phyloP scores from a whole-genome alignment of 2,329 filamentous ascomycete genomes.

The Botryosphaeria dothidea region DNA sequence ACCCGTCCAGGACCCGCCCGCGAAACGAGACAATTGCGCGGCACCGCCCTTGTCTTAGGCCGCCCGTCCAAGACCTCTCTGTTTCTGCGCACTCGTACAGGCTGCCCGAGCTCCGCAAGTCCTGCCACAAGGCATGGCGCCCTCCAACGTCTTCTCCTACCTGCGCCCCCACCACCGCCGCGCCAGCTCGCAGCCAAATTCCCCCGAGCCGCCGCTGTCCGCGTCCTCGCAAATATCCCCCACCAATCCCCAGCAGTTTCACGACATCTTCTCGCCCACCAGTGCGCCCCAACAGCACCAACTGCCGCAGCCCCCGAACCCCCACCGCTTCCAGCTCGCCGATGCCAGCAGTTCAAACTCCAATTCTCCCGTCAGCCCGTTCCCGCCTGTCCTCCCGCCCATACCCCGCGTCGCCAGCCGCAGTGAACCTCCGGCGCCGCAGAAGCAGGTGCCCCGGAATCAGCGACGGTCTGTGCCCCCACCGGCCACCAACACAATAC shows the following conservation, averaged over 20 bases:
- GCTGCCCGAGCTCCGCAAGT: background rate
- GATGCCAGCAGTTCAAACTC: conserved; percentile 30
- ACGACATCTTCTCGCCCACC: conserved; percentile 12
- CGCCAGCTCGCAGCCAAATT: conserved; percentile 36
- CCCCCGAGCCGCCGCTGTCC: conserved; percentile 34
- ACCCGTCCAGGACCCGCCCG: background rate
- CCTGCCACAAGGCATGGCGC: conserved; percentile 37
- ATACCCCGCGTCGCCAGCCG: conserved; percentile 41
- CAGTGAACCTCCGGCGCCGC: conserved; percentile 23
- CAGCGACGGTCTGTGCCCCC: background rate
- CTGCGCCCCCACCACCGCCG: conserved; percentile 41
- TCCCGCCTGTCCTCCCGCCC: conserved; percentile 40
- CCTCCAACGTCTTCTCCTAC: conserved; percentile 42
- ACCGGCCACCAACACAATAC: background rate
- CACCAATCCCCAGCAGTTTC: conserved; percentile 29
- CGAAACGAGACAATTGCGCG: conserved; percentile 16
- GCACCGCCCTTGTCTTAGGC: conserved; percentile 6
- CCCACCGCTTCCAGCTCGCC: conserved; percentile 25
- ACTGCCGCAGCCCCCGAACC: conserved; percentile 29
- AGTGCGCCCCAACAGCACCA: background rate
- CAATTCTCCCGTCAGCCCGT: conserved; percentile 39
- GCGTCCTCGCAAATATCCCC: conserved; percentile 24
- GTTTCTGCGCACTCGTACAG: background rate
- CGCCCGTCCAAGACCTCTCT: background rate
- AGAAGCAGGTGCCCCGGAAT: background rate